phyloP scores from a whole-genome alignment of 163 green algal species.

The Scenedesmus sp. region DNA sequence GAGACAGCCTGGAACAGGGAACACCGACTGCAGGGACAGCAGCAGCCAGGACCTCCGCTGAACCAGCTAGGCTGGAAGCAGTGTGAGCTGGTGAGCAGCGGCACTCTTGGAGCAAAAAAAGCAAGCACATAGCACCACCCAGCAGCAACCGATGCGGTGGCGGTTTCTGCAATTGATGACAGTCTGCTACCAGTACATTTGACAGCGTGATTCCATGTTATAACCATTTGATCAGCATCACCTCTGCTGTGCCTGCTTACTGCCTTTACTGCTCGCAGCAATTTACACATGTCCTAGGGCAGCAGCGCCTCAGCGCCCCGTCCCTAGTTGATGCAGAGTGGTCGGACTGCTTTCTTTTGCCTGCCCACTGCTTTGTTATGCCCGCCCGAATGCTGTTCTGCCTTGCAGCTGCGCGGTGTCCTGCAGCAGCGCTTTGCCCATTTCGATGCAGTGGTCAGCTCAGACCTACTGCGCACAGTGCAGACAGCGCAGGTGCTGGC shows the following conservation, averaged over 20 bases:
- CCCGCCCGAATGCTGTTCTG: neutral
- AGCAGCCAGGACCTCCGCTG: slow-evolving; percentile 40
- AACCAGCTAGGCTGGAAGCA: slow-evolving; percentile 49
- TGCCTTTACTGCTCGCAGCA: neutral
- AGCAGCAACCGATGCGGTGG: neutral
- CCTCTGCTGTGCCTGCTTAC: neutral
- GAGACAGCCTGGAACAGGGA: slow-evolving; percentile 61
- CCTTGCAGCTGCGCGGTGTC: neutral
- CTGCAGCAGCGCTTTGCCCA: slow-evolving; percentile 12
- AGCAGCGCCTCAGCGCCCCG: neutral
- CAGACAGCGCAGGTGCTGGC: slow-evolving; percentile 56
- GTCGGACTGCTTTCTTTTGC: neutral
- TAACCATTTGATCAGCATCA: neutral
- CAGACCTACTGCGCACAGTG: slow-evolving; percentile 52
- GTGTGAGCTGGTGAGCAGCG: slow-evolving; percentile 33
- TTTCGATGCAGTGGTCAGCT: slow-evolving; percentile 55
- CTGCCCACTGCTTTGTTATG: neutral
- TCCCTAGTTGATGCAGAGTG: neutral
- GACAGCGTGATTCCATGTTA: neutral
- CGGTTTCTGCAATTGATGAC: neutral
- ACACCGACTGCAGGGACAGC: slow-evolving; percentile 54
- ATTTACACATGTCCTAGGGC: neutral
- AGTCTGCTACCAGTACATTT: neutral
- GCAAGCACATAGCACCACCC: neutral
- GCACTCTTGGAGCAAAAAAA: neutral